phyloP scores from a whole-genome alignment of 768 basidiomycete genomes.

The Kwoniella mangroviensis region DNA sequence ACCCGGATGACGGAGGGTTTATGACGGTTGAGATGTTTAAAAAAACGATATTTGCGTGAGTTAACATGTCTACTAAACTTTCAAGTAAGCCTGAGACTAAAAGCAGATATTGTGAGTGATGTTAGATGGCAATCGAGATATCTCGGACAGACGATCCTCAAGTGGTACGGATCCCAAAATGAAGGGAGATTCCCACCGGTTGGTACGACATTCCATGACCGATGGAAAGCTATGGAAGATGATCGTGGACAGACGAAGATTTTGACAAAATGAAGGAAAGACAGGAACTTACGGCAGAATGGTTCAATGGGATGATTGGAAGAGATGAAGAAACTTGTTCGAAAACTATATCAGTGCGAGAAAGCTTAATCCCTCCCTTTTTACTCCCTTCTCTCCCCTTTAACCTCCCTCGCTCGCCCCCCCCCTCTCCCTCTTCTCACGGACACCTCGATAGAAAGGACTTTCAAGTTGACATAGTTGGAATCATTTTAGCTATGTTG shows the following conservation, averaged over 20 bases:
- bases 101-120: neutral
- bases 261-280: slow-evolving; percentile 1
- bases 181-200: slow-evolving; percentile 32
- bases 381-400: too few species aligned
- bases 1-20: neutral
- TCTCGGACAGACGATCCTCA: slow-evolving; percentile 29
- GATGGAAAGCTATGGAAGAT: neutral
- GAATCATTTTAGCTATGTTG: slow-evolving; percentile 6
- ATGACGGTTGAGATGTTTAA: slow-evolving; percentile 2
- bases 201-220: neutral
- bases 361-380: too few species aligned
- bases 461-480: too few species aligned
- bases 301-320: slow-evolving; percentile 40
- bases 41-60: slow-evolving; percentile 1
- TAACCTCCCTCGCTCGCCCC: too few species aligned
- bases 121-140: slow-evolving; percentile 23
- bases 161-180: slow-evolving; percentile 31
- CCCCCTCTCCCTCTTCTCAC: too few species aligned
- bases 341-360: slow-evolving; percentile 31
- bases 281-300: neutral
- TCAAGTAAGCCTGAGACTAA: neutral
- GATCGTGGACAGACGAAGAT: slow-evolving; percentile 4
- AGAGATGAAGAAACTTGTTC: slow-evolving; percentile 44
- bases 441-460: too few species aligned
- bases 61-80: neutral